Evolutionary conservation across 2,329 filamentous ascomycete species (phyloP), one percentile per base, ranked within the genome.

Genomic region (Colletotrichum somersetense): DNA sequence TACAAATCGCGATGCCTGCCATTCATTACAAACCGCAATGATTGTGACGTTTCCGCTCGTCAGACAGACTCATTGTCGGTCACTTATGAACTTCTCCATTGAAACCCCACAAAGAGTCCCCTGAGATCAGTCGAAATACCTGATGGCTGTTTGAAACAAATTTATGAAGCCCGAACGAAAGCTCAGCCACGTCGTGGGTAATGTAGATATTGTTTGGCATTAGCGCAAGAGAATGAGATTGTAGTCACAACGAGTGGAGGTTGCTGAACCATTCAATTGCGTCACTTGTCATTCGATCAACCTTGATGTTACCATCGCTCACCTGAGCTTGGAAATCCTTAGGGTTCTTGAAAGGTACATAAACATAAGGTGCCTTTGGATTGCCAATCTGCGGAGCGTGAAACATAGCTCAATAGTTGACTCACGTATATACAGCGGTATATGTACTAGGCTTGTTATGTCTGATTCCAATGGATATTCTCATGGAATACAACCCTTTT

Each of bases 401-500:
- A 26, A 26, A 14, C 16, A 23, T 12, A 26, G n/a, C 23, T 50
- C 48, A 12, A 50, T 23, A 30, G 5, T 18, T 5, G 30, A 18
- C 5, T 7, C 5, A 26, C 14, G 5, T 12, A 14, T 18, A 8
- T 1, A 5, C 2, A 8, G 12, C 23, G 1, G 12, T 52, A 1
- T 8, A 8, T 30, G 1, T 52, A 30, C 6, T 18, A 16, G 10
- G 5, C 1, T 7, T 26, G 11, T 6, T 23, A 6, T 30, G 12
- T 18, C 38, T 10, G 8, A 8, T 4, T 30, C 3, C 2, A 3
- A 1, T 2, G 10, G 6, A 8, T 18, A 33, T 33, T 30, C 2
- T 11, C 3, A 10, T 30, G 2, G 3, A 0, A 20, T 53, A 10
- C 0, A 10, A 18, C 4, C 26, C 2, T 3, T 30, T 30, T 3